Evolutionary conservation across 768 basidiomycete genomes (phyloP).

Genomic region (Amanita pallidorosea): DNA sequence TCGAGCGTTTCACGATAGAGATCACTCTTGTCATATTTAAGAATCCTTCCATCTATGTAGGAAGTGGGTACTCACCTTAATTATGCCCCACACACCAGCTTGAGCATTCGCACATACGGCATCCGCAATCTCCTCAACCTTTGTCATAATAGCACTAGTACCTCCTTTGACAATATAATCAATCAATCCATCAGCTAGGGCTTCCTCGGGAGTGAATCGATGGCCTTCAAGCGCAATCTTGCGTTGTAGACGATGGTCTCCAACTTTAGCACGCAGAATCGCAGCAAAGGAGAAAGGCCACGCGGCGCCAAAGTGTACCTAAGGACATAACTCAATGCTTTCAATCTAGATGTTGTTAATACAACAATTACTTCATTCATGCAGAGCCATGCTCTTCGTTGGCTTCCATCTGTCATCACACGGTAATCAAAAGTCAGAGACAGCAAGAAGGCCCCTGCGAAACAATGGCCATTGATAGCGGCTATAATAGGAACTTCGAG

Average conservation of each 20-base stretch:
- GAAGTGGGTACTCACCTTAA: slow-evolving; percentile 38
- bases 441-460: slow-evolving; percentile 75
- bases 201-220: slow-evolving; percentile 66
- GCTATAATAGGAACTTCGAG: slow-evolving; percentile 63
- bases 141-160: slow-evolving; percentile 46
- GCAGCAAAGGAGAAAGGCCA: slow-evolving; percentile 67
- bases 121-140: slow-evolving; percentile 55
- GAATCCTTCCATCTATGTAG: not conserved
- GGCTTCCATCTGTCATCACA: slow-evolving; percentile 75
- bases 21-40: slow-evolving; percentile 26
- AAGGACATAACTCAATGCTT: not conserved
- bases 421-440: slow-evolving; percentile 81
- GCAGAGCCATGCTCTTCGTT: slow-evolving; percentile 72
- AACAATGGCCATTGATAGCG: slow-evolving; percentile 78
- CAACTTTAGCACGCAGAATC: slow-evolving; percentile 54
- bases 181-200: slow-evolving; percentile 52
- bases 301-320: slow-evolving; percentile 77
- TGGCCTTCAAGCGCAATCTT: slow-evolving; percentile 75
- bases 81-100: slow-evolving; percentile 60
- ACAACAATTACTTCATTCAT: slow-evolving; percentile 73
- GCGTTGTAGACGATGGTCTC: slow-evolving; percentile 45
- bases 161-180: slow-evolving; percentile 60
- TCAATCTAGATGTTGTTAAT: not conserved
- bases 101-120: slow-evolving; percentile 38
- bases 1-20: slow-evolving; percentile 47